Base-by-base conservation (phyloP, 2,329 filamentous ascomycete genomes). In the Dissoconium aciculare region DNA sequence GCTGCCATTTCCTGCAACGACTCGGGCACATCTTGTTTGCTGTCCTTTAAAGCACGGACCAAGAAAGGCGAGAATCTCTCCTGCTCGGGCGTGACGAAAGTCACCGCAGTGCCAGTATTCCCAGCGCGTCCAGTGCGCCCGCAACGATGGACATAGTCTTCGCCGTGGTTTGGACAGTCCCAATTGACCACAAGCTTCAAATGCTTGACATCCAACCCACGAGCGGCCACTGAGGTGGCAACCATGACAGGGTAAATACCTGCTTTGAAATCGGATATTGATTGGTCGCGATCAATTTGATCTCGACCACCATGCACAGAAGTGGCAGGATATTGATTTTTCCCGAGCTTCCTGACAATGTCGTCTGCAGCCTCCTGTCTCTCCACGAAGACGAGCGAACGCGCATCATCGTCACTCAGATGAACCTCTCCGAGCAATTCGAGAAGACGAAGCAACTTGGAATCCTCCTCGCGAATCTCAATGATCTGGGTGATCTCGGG, bases 181-280 rank as follows among this genome's bases (percentile, higher is more conserved):
- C 83, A 94, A 57, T 95, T 95, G 58, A 98, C 76, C 5, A 98
- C 89, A 17, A 95, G 68, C 55, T 91, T 94, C 17, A 98, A 66
- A 53, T 92, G 83, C 58, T 94, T 93, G 26, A 98, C 87, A 53
- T 98, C 89, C 24, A 98, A 64, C 37, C 89, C 89, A 55, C 89
- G 80, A 30, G 89, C 89, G 23, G 89, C 89, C 35, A 98, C 83
- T 8, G 87, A 94, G 0, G 89, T 98, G 8, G 89, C 89, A 49
- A 95, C 78, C 50, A 98, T 65, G 34, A 98, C 78, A 0, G 85
- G 85, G 28, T 91, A 72, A 26, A 87, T 71, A 33, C 89, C 89
- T 45, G 76, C 79, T 58, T 92, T 95, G 66, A 94, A 94, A 52
- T 94, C 84, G 24, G 78, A 68, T 44, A 94, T 91, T 10, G 83